Conservation (phyloP, 1,139 yeast genomes). For the Kazachstania sp. region DNA sequence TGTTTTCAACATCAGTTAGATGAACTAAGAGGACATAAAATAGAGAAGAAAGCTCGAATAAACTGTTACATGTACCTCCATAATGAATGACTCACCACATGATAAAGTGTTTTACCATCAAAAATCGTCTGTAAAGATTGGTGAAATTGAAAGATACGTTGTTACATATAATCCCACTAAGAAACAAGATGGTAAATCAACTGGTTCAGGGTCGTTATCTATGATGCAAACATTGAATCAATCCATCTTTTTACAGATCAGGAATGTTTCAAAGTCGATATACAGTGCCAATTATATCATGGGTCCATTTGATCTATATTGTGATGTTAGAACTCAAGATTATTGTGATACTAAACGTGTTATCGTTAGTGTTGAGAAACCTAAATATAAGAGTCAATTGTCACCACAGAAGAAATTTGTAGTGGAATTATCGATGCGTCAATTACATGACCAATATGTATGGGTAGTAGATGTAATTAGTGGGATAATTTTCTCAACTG, state of each 20-base stretch:
- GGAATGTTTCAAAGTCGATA: slow-evolving; percentile 66
- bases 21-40: too few relatives aligned
- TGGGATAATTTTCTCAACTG: slow-evolving; percentile 69
- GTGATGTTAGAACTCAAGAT: slow-evolving; percentile 62
- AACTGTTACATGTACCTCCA: neutral
- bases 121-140: slow-evolving; percentile 38
- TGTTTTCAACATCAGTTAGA: too few relatives aligned
- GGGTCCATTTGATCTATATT: slow-evolving; percentile 86
- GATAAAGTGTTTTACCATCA: slow-evolving; percentile 32
- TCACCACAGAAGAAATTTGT: slow-evolving; percentile 59
- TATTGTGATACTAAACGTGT: slow-evolving; percentile 50
- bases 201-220: neutral
- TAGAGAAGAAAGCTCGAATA: too few relatives aligned
- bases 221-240: slow-evolving; percentile 4
- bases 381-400: slow-evolving; percentile 64
- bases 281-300: slow-evolving; percentile 80
- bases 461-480: slow-evolving; percentile 86
- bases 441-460: slow-evolving; percentile 40
- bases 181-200: neutral
- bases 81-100: neutral
- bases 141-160: slow-evolving; percentile 46
- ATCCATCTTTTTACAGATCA: slow-evolving; percentile 56
- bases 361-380: slow-evolving; percentile 64
- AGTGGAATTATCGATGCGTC: slow-evolving; percentile 42
- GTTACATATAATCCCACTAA: slow-evolving; percentile 36